These are phyloP conservation scores for Suhomyces guaymorum DNA, from an alignment of 1,139 yeast species.

Conservation along the genomic window DNA sequence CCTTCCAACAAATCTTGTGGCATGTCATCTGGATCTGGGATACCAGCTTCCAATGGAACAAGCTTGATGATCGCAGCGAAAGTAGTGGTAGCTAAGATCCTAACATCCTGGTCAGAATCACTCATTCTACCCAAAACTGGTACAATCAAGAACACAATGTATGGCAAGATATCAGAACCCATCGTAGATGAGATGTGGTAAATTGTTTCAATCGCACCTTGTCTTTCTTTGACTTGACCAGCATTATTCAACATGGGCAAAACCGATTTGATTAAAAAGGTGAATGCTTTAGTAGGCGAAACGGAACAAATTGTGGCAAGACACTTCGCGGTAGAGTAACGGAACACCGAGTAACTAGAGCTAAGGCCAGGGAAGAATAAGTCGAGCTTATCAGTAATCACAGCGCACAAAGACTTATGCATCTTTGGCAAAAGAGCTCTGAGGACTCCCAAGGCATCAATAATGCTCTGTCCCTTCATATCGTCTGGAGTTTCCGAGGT, in stretches of 20 bases:
- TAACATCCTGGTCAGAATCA: conserved; percentile 87
- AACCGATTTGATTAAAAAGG: conserved; percentile 73
- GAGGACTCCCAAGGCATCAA: conserved; percentile 83
- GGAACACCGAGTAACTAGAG: conserved; percentile 72
- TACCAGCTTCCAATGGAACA: conserved; percentile 96
- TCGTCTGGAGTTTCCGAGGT: conserved; percentile 42
- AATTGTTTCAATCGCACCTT: conserved; percentile 91
- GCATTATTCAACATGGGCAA: conserved; percentile 84
- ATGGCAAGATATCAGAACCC: conserved; percentile 90
- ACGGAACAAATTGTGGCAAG: conserved; percentile 80
- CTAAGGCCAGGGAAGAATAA: conserved; percentile 61
- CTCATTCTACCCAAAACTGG: conserved; percentile 98
- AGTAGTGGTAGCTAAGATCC: conserved; percentile 89
- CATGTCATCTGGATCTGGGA: conserved; percentile 93
- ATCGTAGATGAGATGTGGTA: conserved; percentile 81
- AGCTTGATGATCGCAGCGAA: conserved; percentile 94
- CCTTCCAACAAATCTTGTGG: conserved; percentile 82
- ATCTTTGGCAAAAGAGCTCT: conserved; percentile 73
- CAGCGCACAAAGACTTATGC: conserved; percentile 48
- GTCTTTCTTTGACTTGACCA: conserved; percentile 73
- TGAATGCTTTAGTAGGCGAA: conserved; percentile 71
- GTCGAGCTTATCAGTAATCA: conserved; percentile 50
- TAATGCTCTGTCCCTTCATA: conserved; percentile 71
- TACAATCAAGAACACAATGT: conserved; percentile 91
- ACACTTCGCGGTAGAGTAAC: conserved; percentile 91